Base-by-base conservation (phyloP, 208 protist species). In the Strigomonas culicis region DNA sequence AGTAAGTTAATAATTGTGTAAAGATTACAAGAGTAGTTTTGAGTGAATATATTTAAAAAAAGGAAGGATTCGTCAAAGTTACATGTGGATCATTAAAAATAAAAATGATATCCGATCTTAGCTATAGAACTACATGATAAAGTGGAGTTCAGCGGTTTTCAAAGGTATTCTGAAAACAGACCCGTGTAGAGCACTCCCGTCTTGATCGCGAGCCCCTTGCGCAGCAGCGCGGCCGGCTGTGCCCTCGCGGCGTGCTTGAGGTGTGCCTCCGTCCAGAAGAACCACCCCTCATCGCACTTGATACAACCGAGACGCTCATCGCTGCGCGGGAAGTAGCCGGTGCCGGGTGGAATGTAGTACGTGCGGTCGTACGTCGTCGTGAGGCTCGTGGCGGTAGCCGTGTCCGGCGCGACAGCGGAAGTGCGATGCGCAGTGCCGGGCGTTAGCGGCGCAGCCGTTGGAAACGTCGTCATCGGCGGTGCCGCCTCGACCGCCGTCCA, bases 131-230 rank as follows among this genome's bases (percentile, higher is more conserved):
- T 27, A 60, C 44, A 60, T 41, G 36, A 41, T 13, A 17, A 41
- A 6, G 8, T 6, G 13, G 36, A 41, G 36, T 17, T 17, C 36
- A 41, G 8, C 36, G 36, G 36, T 13, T 17, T 36, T 47, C 19
- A 72, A 17, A 59, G 71, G 50, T 84, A 78, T 61, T 86, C 75
- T 1, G 77, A 79, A 66, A 95, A 95, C n/a, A 95, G 70, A 13
- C 74, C 74, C 10, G 66, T 34, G 43, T 95, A 95, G 10, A 95
- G 56, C 10, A 86, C 68, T 24, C 89, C 89, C 1, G 61, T 81
- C 59, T 90, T 90, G 85, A 95, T 95, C 24, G 86, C 89, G 51
- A 95, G 70, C 11, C 86, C 89, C 65, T 91, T 90, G 11, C 89
- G 76, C n/a, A 95, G 77, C 56, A 91, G 71, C 28, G 66, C 58